phyloP scores from a whole-genome alignment of 192 early-diverging fungal species.

The Coemansia sp. region DNA sequence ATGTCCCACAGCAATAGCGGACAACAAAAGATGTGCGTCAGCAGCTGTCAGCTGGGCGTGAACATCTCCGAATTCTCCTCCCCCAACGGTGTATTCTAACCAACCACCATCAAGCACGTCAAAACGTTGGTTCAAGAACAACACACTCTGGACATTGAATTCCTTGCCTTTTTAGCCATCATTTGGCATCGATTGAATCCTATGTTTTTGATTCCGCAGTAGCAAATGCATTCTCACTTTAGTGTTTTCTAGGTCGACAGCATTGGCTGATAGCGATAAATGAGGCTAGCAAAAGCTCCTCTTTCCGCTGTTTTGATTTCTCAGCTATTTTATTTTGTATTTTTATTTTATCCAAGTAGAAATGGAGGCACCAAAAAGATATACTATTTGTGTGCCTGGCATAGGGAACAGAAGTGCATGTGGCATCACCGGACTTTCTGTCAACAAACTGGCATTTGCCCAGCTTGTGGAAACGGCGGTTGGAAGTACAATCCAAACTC shows the following conservation, averaged over 20 bases:
- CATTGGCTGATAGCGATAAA: too few relatives aligned
- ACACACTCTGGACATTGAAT: too few relatives aligned
- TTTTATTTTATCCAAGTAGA: background rate
- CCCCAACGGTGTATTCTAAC: constrained; percentile 6
- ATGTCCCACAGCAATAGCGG: background rate
- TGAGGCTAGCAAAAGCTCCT: too few relatives aligned
- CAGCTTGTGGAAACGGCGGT: constrained; percentile 24
- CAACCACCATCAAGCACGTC: background rate
- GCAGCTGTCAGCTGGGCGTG: background rate
- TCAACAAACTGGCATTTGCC: constrained; percentile 11
- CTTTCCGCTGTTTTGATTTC: background rate
- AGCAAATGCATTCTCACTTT: too few relatives aligned
- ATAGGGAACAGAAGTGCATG: constrained; percentile 12
- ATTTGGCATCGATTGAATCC: too few relatives aligned
- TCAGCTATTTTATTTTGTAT: background rate
- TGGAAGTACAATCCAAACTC: background rate
- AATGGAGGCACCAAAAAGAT: constrained; percentile 14
- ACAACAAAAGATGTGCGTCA: constrained; percentile 1
- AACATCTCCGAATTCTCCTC: background rate
- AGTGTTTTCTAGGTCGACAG: too few relatives aligned
- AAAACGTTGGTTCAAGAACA: background rate
- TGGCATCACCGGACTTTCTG: constrained; percentile 14
- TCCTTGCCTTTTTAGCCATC: too few relatives aligned
- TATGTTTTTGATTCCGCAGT: too few relatives aligned
- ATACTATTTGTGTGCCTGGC: constrained; percentile 37